A percentile compares a stretch with the other conserved stretches of the same genome.
phyloP scores from a whole-genome alignment of 805 yeast species.

The Candida broadrunensis region DNA sequence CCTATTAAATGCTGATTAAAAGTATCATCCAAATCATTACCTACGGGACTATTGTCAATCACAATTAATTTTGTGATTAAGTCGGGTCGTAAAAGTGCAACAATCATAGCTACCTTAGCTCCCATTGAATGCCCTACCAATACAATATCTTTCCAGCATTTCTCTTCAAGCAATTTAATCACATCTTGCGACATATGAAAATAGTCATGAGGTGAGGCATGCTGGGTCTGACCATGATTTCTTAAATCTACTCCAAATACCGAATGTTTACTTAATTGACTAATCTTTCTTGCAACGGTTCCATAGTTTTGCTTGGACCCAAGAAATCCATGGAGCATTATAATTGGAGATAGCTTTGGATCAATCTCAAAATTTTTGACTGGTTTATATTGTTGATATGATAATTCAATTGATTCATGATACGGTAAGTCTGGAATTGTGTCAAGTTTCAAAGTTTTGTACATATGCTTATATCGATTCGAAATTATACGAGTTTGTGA shows the following conservation, averaged over 20 bases:
- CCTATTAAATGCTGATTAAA: conserved; percentile 37
- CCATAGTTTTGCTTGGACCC: conserved; percentile 47
- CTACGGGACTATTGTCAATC: conserved; percentile 47
- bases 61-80: conserved; percentile 41
- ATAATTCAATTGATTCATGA: conserved; percentile 5
- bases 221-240: conserved; percentile 53
- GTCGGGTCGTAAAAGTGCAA: conserved; percentile 39
- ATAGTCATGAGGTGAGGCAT: conserved; percentile 44
- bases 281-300: conserved; percentile 33
- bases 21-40: conserved; percentile 29
- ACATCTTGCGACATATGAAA: conserved; percentile 43
- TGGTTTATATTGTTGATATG: conserved; percentile 9
- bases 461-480: background rate
- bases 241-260: conserved; percentile 49
- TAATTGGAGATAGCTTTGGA: conserved; percentile 24
- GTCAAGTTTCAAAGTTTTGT: background rate
- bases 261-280: conserved; percentile 24
- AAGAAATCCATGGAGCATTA: conserved; percentile 54
- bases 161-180: conserved; percentile 26
- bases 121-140: conserved; percentile 61
- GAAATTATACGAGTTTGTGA: background rate
- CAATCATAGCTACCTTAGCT: conserved; percentile 52
- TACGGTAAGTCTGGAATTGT: conserved; percentile 2
- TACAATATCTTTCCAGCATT: conserved; percentile 12
- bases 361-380: conserved; percentile 4